Evolutionary conservation across 305 asterid species (phyloP), one percentile per base, ranked within the genome.

Genomic region (Solanum aculeatissimum): DNA sequence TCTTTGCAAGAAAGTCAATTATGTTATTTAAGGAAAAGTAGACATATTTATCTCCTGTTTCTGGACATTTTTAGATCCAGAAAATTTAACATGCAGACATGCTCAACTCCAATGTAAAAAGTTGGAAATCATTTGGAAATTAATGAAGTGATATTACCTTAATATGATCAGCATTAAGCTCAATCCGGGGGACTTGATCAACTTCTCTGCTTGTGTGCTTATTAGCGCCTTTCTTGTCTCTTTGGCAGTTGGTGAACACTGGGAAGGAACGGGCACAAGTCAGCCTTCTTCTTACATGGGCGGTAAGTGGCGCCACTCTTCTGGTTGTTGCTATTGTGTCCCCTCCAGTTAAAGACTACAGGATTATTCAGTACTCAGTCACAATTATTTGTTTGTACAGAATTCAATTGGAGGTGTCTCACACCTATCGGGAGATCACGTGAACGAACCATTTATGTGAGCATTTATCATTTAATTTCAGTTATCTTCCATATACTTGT

Each of bases 221-320:
- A 72, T 85, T 15, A 15, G 81, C 43, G 57, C 25, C 25, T 75
- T 35, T 45, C 11, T 27, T 87, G 40, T 88, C 43, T 87, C 80
- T 85, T 49, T 79, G 92, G 88, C 88, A 97, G 99, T 92, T 97
- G 97, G 98, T 92, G 83, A 97, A 97, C 87, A 97, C 99, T 4
- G 99, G 99, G 83, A 97, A 93, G 89, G 99, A 97, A 84, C 91
- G 99, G 90, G 99, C 99, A 38, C 94, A 94, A 86, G 99, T 97
- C 92, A 95, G 95, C 94, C 97, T 97, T 89, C 92, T 92, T 88
- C 91, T 95, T 88, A 91, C 99, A 23, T 95, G 99, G 99, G 98
- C 97, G 92, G 99, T 97, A 91, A 93, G 99, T 86, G 81, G 47
- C 81, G 87, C 43, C 78, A 6, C 74, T 25, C 45, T 15, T 23